Percentiles rank a stretch among this genome's conserved stretches.
These are phyloP conservation scores for Ustilago bromivora DNA, from an alignment of 1,284 basidiomycete species.

Conservation along the genomic window DNA sequence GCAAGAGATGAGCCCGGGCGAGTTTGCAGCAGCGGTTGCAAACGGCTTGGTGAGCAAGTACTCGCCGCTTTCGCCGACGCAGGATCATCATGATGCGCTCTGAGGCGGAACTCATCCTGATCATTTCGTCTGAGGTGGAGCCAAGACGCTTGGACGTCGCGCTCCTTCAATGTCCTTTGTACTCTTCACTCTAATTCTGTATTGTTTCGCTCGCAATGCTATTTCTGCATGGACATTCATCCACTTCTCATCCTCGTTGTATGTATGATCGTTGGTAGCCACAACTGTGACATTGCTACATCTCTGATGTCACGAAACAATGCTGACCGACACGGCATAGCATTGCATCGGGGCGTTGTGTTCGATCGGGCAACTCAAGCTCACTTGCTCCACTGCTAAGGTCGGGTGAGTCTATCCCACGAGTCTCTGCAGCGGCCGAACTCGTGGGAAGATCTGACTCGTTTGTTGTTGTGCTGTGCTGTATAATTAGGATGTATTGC, in stretches of 20 bases:
- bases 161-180: not conserved
- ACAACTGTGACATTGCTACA: not conserved
- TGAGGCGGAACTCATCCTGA: constrained; percentile 8
- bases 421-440: not conserved
- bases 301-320: not conserved
- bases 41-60: constrained; percentile 31
- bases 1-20: constrained; percentile 26
- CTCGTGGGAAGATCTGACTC: not conserved
- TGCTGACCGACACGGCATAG: not conserved
- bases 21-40: constrained; percentile 33
- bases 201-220: constrained; percentile 18
- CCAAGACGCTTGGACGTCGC: not conserved
- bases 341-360: not conserved
- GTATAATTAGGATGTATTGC: not conserved
- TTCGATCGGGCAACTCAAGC: not conserved
- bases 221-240: constrained; percentile 33
- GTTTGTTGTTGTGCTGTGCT: not conserved
- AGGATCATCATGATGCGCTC: constrained; percentile 34
- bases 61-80: constrained; percentile 7
- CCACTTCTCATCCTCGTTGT: not conserved
- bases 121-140: not conserved
- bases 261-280: constrained; percentile 1
- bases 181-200: not conserved
- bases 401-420: not conserved
- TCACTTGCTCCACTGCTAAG: not conserved